Evolutionary conservation across 129 eudicot genomes (phyloP).

Genomic region (Pseudognaphalium luteoalbum): DNA sequence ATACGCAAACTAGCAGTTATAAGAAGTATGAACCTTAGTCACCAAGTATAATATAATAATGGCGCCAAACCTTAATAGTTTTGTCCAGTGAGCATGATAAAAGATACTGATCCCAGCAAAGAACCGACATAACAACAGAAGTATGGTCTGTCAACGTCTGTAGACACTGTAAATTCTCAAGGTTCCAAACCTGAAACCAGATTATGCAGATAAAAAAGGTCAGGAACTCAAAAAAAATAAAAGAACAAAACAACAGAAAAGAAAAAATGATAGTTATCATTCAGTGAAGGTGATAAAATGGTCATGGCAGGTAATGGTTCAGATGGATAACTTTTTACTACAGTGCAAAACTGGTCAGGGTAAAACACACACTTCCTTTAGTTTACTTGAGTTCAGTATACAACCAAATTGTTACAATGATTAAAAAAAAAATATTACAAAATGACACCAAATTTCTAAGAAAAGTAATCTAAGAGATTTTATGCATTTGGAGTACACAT

Average conservation of each 20-base stretch:
- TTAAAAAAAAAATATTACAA: too few relatives aligned
- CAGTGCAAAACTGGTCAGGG: not conserved
- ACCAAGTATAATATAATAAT: not conserved
- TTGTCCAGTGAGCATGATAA: conserved; percentile 83
- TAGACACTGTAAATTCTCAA: conserved; percentile 83
- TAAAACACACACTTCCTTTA: not conserved
- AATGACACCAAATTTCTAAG: not conserved
- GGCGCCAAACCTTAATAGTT: conserved; percentile 69
- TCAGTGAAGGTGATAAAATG: not conserved
- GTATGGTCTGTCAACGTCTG: conserved; percentile 81
- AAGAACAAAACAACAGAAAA: too few relatives aligned
- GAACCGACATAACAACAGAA: conserved; percentile 93
- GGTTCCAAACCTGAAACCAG: conserved; percentile 84
- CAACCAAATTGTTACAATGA: not conserved
- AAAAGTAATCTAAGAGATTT: not conserved
- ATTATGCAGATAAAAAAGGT: conserved; percentile 8
- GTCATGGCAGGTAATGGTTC: not conserved
- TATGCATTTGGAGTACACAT: not conserved
- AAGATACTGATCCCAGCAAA: conserved; percentile 98
- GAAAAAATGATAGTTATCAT: not conserved
- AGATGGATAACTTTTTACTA: not conserved
- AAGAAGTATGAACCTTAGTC: conserved; percentile 2
- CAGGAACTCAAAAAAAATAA: not conserved
- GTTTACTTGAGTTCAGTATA: not conserved
- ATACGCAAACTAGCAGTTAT: conserved; percentile 12